Evolutionary conservation across 257 asterid species (phyloP), one percentile per base, ranked within the genome.

Genomic region (Solanum virginianum): DNA sequence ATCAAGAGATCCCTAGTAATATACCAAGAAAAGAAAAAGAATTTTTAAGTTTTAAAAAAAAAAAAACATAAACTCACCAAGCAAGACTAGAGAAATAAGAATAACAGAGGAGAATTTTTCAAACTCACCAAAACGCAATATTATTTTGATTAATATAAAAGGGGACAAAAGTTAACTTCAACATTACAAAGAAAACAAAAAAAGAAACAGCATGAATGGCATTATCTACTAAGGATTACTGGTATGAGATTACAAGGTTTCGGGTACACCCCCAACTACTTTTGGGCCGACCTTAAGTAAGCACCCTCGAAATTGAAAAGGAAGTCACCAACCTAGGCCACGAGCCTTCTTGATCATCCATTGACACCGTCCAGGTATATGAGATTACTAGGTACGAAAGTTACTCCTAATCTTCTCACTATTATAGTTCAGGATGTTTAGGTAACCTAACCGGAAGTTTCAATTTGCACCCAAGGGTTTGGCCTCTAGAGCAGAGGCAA

Each of bases 1-100:
- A 88, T 95, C 95, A 81, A 94, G 89, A 57, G 97, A 89, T 41
- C 95, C 99, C 98, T 95, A 93, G 66, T 72, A 88, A 8, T 24
- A 29, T 80, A 72, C 43, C n/a, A 45, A 10, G 15, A 26, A 36
- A 68, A 36, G 39, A 36, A 85, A 20, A 5, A 3, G 16, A 11
- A 41, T 32, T 24, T 63, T 7, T 14, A 16, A 18, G 20, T 68
- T 29, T 29, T 29, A 2, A 24, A 10, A 24, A 16, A 20, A 81
- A 20, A 63, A 29, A 79, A 16, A 29, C 20, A 18, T 10, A 10
- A 85, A 16, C 10, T 80, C 39, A 65, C n/a, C n/a, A n/a, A 18
- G 17, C 9, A 32, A 81, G 59, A 32, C 26, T 36, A 57, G 12
- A 24, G 53, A 22, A 10, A 55, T 45, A 32, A 80, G 36, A 68